Conservation (phyloP, 306 rosid species). For the Castanea crenata region DNA sequence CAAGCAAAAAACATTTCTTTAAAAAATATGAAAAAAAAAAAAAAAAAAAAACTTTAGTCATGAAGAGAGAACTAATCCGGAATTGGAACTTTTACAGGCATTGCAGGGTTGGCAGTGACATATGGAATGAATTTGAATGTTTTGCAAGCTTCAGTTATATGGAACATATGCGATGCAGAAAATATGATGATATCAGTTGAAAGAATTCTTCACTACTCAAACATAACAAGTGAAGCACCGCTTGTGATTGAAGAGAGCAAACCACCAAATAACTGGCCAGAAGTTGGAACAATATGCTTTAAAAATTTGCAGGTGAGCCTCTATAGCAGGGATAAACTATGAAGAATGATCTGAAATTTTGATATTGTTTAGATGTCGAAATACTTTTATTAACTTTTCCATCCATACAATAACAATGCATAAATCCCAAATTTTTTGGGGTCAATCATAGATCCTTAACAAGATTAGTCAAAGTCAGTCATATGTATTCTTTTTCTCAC, state of each 20-base stretch:
- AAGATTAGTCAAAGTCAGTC: no score
- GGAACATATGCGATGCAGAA: constrained; percentile 95
- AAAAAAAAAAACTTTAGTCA: neutral
- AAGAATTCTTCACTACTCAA: constrained; percentile 81
- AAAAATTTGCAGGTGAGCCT: constrained; percentile 61
- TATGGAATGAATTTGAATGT: constrained; percentile 92
- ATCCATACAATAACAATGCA: neutral
- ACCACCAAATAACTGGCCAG: constrained; percentile 89
- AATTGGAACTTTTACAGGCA: constrained; percentile 50
- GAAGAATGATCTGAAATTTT: neutral
- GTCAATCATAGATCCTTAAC: no score
- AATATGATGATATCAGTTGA: constrained; percentile 95
- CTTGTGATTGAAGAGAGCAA: constrained; percentile 60
- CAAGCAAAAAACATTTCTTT: neutral
- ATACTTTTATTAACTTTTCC: neutral
- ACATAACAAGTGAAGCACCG: constrained; percentile 75
- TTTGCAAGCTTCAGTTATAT: constrained; percentile 79
- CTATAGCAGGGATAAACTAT: constrained; percentile 2
- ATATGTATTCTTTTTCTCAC: neutral
- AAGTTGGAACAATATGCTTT: constrained; percentile 75
- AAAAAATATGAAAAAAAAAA: neutral
- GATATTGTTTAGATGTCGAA: neutral
- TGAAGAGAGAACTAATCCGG: neutral
- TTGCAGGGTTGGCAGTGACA: constrained; percentile 94
- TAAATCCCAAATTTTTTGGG: no score